Evolutionary conservation across 441 rosid genomes (phyloP).

Genomic region (Raphanus hybrid): DNA sequence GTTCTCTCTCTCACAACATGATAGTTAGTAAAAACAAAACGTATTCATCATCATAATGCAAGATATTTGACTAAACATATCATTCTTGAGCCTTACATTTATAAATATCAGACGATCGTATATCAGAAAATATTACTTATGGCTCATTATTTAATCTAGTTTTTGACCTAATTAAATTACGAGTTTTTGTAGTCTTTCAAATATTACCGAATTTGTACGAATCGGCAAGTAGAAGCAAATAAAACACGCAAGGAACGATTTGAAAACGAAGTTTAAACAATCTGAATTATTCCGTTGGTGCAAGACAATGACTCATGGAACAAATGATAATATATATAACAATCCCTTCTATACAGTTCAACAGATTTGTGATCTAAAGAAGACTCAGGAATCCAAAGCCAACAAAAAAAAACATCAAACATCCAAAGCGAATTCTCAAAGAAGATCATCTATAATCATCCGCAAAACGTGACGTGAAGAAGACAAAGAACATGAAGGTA

Average conservation of each 20-base stretch:
- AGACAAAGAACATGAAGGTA: slow-evolving; percentile 41
- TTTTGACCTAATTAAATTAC: slow-evolving; percentile 17
- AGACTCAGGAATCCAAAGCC: neutral
- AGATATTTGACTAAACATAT: neutral
- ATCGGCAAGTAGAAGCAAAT: neutral
- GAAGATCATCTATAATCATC: slow-evolving; percentile 7
- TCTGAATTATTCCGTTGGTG: slow-evolving; percentile 26
- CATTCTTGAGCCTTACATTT: slow-evolving; percentile 12
- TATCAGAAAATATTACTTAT: neutral
- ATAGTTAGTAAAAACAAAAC: neutral
- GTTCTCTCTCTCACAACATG: slow-evolving; percentile 14
- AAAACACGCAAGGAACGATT: slow-evolving; percentile 17
- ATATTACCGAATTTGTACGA: neutral
- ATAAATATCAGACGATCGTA: neutral
- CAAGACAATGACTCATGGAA: slow-evolving; percentile 14
- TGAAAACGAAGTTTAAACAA: slow-evolving; percentile 32
- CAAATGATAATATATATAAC: neutral
- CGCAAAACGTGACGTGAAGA: neutral
- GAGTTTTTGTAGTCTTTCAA: neutral
- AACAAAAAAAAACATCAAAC: slow-evolving; percentile 5
- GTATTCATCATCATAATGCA: slow-evolving; percentile 18
- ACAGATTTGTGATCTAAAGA: slow-evolving; percentile 4
- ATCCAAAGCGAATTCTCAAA: slow-evolving; percentile 4
- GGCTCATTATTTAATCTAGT: neutral
- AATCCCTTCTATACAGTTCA: neutral